Evolutionary conservation across 495 filamentous ascomycete genomes (phyloP).

Genomic region (Neurospora tetrasperma): DNA sequence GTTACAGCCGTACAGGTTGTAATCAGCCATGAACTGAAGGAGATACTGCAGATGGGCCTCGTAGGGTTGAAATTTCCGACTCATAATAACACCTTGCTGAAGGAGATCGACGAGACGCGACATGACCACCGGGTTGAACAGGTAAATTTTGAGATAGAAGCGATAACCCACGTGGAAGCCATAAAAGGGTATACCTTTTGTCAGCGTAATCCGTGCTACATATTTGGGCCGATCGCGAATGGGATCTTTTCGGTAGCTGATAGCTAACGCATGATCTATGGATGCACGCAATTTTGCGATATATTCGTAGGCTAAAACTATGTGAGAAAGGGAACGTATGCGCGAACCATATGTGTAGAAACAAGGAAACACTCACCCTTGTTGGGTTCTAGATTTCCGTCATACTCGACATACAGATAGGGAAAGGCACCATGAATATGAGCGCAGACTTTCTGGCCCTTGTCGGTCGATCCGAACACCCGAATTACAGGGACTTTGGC

Average conservation of each 20-base stretch:
- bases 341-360: background rate
- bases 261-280: constrained; percentile 75
- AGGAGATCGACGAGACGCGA: constrained; percentile 75
- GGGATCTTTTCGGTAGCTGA: constrained; percentile 67
- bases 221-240: constrained; percentile 57
- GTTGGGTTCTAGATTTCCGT: constrained; percentile 52
- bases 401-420: constrained; percentile 86
- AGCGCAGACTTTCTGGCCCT: constrained; percentile 91
- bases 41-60: constrained; percentile 88
- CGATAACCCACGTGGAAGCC: constrained; percentile 88
- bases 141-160: constrained; percentile 88
- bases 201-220: constrained; percentile 80
- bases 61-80: constrained; percentile 74
- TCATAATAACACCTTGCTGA: constrained; percentile 76
- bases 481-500: constrained; percentile 79
- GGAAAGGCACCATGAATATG: constrained; percentile 95
- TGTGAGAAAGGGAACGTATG: background rate
- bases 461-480: constrained; percentile 87
- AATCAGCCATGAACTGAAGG: constrained; percentile 96
- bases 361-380: constrained; percentile 41
- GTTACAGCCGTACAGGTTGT: constrained; percentile 87
- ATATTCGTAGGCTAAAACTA: constrained; percentile 40
- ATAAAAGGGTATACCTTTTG: constrained; percentile 93
- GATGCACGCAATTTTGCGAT: constrained; percentile 63
- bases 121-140: constrained; percentile 75